Percentiles rank a stretch among this genome's conserved stretches.
phyloP scores from a whole-genome alignment of 2,329 filamentous ascomycete species.

The Tricladium varicosporioides region DNA sequence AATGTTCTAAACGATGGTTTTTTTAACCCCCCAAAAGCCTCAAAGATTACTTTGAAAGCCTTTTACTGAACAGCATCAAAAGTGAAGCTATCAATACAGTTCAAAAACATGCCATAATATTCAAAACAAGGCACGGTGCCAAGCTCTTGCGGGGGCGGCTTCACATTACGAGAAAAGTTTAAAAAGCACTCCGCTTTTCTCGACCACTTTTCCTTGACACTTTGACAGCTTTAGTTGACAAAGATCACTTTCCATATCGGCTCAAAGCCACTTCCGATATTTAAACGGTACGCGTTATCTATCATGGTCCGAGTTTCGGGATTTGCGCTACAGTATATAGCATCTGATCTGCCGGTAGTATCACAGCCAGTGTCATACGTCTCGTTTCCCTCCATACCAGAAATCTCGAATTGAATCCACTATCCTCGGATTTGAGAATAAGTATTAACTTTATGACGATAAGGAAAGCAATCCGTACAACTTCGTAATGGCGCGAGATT shows the following conservation, averaged over 20 bases:
- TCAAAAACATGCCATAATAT: no score
- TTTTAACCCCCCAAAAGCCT: no score
- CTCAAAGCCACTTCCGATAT: conserved; percentile 11
- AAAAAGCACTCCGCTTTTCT: conserved; percentile 11
- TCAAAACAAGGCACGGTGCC: background rate
- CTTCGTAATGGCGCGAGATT: background rate
- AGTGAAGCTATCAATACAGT: background rate
- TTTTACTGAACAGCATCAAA: background rate
- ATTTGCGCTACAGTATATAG: background rate
- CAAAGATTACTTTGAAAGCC: background rate
- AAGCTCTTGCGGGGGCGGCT: background rate
- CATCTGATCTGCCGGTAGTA: background rate
- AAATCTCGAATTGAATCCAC: background rate
- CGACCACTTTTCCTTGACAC: conserved; percentile 8
- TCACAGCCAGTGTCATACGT: background rate
- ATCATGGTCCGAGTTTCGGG: background rate
- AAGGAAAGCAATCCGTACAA: background rate
- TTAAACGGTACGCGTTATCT: conserved; percentile 21
- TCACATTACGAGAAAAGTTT: conserved; percentile 3
- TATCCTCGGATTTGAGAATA: background rate
- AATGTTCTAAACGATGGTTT: no score
- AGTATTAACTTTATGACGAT: background rate
- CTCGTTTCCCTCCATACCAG: background rate
- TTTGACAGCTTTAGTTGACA: conserved; percentile 26
- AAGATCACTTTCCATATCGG: conserved; percentile 11